phyloP scores from a whole-genome alignment of 768 basidiomycete genomes.

The Leccinum ochraceum region DNA sequence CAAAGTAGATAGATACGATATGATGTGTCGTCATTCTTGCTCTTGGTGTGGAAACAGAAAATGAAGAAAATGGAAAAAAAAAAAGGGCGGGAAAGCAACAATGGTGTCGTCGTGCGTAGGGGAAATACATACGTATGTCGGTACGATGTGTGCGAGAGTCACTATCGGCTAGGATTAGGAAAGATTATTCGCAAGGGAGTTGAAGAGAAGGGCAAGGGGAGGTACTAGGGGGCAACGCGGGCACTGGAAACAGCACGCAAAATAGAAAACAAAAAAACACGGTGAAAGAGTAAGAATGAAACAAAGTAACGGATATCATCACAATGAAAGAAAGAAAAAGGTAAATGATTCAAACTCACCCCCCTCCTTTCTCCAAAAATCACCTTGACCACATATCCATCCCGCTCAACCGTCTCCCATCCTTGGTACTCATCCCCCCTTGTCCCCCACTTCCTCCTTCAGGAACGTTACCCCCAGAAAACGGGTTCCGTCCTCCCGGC shows the following conservation, averaged over 20 bases:
- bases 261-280: not conserved
- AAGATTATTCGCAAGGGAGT: not conserved
- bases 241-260: not conserved
- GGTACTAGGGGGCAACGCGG: not conserved
- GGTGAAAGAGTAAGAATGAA: not conserved
- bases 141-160: not conserved
- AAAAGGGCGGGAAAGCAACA: not conserved
- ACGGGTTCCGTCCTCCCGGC: constrained; percentile 45
- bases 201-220: not conserved
- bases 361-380: constrained; percentile 20
- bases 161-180: not conserved
- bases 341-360: not conserved
- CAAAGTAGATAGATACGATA: not conserved
- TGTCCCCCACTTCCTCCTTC: constrained; percentile 32
- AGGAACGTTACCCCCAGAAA: constrained; percentile 36
- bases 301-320: not conserved
- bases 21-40: not conserved
- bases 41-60: not conserved
- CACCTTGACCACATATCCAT: constrained; percentile 80
- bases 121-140: not conserved
- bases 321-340: not conserved
- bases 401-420: constrained; percentile 58
- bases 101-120: not conserved
- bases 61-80: not conserved
- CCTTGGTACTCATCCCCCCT: constrained; percentile 47